Base-by-base conservation (phyloP, 73 alveolate species). In the Stentor coeruleus region DNA sequence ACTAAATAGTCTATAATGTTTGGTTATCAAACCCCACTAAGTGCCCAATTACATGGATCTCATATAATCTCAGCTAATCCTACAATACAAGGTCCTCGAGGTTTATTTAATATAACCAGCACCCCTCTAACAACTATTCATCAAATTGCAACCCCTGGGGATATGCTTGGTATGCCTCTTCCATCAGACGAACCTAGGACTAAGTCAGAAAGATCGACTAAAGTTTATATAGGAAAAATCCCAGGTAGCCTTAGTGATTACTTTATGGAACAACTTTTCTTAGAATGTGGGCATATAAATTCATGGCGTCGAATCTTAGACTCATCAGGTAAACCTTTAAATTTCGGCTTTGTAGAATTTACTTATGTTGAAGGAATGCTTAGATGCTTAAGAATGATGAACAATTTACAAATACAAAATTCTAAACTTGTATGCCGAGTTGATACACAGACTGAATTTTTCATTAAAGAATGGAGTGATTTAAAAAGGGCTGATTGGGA, bases 401-500 rank as follows among this genome's bases (percentile, higher is more conserved):
- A 75, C 72, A 39, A 35, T 75, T 66, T 75, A n/a, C 38, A 15
- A 38, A 75, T 75, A n/a, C 15, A 39, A 39, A 33, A 33, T 33
- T 39, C 59, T n/a, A 75, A 75, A 38, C 66, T 75, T 20, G 38
- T 40, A 14, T 37, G 59, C 37, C 26, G 83, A 75, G 83, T 75
- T n/a, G 83, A 75, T 37, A 39, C 28, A n/a, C 74, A 37, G 38
- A 75, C 83, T 39, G 83, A 75, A 38, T 40, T 75, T 75, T 75
- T 75, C 39, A 75, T 75, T 33, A 75, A 37, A 2, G 83, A 75
- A 75, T 75, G 83, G 72, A 40, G 83, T 2, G 83, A 75, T n/a
- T 39, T 75, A 38, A 75, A 75, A 66, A 28, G 83, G 20, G 59
- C 83, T n/a, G 83, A 75, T 33, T 75, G 83, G 83, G 83, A 75